Evolutionary conservation across 768 basidiomycete species (phyloP).

Genomic region (Pleurotus tuber-regium): DNA sequence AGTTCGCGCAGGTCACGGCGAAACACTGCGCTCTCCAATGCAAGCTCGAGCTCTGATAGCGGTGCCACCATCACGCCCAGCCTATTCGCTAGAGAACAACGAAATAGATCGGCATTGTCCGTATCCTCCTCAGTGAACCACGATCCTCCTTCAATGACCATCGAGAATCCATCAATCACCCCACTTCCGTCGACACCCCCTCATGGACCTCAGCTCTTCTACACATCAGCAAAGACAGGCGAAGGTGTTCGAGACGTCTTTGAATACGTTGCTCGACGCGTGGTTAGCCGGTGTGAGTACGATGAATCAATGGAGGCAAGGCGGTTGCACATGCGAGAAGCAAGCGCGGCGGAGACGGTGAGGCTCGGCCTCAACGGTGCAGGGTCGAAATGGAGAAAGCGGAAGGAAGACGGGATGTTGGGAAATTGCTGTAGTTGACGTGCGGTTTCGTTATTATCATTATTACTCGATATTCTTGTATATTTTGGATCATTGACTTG

Average conservation of each 20-base stretch:
- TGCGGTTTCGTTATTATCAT: no score
- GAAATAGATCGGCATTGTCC: constrained; percentile 1
- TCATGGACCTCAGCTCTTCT: constrained; percentile 63
- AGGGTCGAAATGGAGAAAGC: not conserved
- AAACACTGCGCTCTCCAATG: constrained; percentile 28
- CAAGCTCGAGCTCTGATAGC: constrained; percentile 47
- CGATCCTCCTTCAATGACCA: no score
- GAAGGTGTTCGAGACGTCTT: constrained; percentile 72
- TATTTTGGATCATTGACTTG: no score
- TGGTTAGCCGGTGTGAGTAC: constrained; percentile 62
- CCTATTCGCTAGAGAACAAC: constrained; percentile 41
- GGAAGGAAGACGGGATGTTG: constrained; percentile 5
- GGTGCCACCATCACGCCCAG: constrained; percentile 57
- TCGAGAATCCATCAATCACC: constrained; percentile 17
- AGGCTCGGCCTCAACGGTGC: constrained; percentile 25
- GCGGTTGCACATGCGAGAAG: constrained; percentile 37
- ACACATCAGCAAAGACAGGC: constrained; percentile 79
- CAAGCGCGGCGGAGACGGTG: constrained; percentile 35
- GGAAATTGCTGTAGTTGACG: constrained; percentile 12
- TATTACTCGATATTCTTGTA: no score
- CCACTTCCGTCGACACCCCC: constrained; percentile 34
- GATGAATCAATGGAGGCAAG: constrained; percentile 55
- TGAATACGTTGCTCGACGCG: constrained; percentile 66
- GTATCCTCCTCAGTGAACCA: no score
- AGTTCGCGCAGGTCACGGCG: constrained; percentile 18